Conservation (phyloP, 2,329 filamentous ascomycete genomes). For the Cordyceps farinosa region DNA sequence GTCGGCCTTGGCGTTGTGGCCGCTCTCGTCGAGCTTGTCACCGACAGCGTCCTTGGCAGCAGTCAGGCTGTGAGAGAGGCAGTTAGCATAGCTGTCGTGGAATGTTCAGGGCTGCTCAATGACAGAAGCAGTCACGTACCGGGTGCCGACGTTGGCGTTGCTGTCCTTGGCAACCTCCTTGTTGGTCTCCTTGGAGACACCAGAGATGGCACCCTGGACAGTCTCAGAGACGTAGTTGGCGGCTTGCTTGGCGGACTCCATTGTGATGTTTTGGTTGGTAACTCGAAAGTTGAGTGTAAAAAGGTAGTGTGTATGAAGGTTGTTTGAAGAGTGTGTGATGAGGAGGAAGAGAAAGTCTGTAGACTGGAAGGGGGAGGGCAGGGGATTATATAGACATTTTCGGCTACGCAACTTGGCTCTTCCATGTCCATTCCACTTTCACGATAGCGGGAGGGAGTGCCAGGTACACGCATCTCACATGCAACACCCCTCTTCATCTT, state of each 20-base stretch:
- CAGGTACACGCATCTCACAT: constrained; percentile 4
- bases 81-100: constrained; percentile 28
- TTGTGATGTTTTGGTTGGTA: constrained; percentile 34
- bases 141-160: constrained; percentile 50
- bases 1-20: constrained; percentile 40
- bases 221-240: constrained; percentile 68
- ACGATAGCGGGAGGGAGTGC: neutral
- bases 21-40: constrained; percentile 45
- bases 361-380: neutral
- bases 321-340: constrained; percentile 9
- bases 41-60: constrained; percentile 48
- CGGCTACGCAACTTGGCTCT: neutral
- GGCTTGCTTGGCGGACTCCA: constrained; percentile 56
- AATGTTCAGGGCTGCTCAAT: neutral
- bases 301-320: neutral
- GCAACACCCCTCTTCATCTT: neutral
- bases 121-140: constrained; percentile 36
- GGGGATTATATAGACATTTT: constrained; percentile 17
- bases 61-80: constrained; percentile 31
- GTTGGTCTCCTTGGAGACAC: constrained; percentile 66
- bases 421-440: neutral
- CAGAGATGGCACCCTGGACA: constrained; percentile 54
- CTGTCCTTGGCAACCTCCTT: constrained; percentile 64
- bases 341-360: neutral
- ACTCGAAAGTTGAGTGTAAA: constrained; percentile 15